These are phyloP conservation scores for Xylaria intraflava DNA, from an alignment of 495 filamentous ascomycete species.

Conservation along the genomic window DNA sequence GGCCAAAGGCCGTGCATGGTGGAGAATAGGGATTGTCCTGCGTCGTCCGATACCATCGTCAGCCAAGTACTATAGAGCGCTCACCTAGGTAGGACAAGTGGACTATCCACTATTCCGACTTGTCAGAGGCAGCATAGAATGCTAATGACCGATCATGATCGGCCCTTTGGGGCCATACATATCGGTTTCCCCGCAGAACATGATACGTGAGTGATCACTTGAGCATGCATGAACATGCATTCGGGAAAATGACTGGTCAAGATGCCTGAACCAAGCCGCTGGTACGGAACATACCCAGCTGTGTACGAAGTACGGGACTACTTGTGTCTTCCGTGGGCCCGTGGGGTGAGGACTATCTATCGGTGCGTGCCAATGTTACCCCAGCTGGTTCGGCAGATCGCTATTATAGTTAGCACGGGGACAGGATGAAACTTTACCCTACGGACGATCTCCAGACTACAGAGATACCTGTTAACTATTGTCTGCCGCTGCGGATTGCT, in stretches of 20 bases:
- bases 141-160: neutral
- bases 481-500: no score
- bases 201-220: conserved; percentile 18
- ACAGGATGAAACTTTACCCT: no score
- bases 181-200: conserved; percentile 8
- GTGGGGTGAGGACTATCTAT: no score
- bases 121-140: neutral
- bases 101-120: neutral
- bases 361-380: no score
- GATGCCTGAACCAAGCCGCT: conserved; percentile 8
- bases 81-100: neutral
- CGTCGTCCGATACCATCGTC: neutral
- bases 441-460: no score
- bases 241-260: conserved; percentile 2
- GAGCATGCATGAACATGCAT: conserved; percentile 30
- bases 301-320: no score
- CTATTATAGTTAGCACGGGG: no score
- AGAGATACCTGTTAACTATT: no score
- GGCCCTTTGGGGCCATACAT: conserved; percentile 1
- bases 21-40: neutral
- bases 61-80: neutral
- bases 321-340: neutral
- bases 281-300: no score
- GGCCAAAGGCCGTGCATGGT: conserved; percentile 17
- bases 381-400: no score